Base-by-base conservation (phyloP, 257 asterid species). In the Orobanche coerulescens region DNA sequence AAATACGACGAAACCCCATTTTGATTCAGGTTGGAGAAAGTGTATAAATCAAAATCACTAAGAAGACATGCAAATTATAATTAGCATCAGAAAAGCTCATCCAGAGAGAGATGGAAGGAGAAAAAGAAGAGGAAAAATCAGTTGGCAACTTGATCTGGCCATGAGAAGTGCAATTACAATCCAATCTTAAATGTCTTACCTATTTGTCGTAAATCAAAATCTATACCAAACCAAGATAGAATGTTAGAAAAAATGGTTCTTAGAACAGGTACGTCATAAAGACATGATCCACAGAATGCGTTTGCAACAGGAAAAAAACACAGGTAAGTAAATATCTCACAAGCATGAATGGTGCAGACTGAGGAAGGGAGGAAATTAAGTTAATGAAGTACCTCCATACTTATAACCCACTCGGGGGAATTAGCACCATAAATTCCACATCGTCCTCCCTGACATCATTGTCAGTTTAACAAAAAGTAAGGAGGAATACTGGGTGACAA, bases 341-440 rank as follows among this genome's bases (percentile, higher is more conserved):
- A 49, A 8, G 44, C 23, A 40, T 19, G 36, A 61, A 34, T 50
- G 19, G 31, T 37, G 46, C 52, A 44, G 4, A 23, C n/a, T 16
- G 51, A 62, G 25, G 42, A 58, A 23, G 18, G 31, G 43, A 14
- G 63, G 58, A 63, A 55, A 42, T 19, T 8, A 49, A 46, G 57
- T 48, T 34, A 24, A 13, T 62, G 4, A 62, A 54, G 64, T 74
- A 89, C 98, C 99, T 93, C 85, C 99, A 89, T 93, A 74, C 96
- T 87, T 67, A 93, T 85, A 76, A 93, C 75, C 99, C 99, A 93
- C 83, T 93, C 94, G 33, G 97, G 39, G 46, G 76, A 80, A 72
- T 93, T 93, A 70, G 86, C 89, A 26, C 99, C 99, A 82, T 83
- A 93, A 49, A 93, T 89, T 71, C 99, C 99, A 71, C 99, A 93